phyloP scores from a whole-genome alignment of 2,329 filamentous ascomycete species.

The Colletotrichum tofieldiae region DNA sequence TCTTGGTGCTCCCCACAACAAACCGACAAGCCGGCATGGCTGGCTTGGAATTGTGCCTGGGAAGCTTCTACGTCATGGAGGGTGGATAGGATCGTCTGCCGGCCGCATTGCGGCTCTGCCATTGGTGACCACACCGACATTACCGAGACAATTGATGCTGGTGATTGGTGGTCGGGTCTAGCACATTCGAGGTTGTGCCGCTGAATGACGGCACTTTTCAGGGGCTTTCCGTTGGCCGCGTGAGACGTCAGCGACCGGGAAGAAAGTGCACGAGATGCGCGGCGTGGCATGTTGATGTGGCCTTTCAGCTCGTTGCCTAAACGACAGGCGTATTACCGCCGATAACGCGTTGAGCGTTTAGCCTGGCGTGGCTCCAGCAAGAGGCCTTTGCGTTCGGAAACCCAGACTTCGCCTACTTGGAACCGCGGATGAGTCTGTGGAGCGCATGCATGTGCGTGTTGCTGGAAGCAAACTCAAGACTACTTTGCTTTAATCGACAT shows the following conservation, averaged over 20 bases:
- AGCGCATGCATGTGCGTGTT: conserved; percentile 21
- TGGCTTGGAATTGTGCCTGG: conserved; percentile 4
- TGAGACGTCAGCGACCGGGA: neutral
- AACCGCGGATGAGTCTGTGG: no score
- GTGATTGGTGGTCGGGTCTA: neutral
- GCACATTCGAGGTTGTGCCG: neutral
- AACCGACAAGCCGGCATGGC: conserved; percentile 5
- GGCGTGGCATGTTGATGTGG: no score
- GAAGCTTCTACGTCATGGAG: conserved; percentile 3
- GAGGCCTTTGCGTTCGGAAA: neutral
- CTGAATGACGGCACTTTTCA: conserved; percentile 15
- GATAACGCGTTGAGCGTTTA: no score
- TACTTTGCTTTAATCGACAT: neutral
- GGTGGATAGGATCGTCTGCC: neutral
- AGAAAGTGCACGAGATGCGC: no score
- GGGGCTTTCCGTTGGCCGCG: conserved; percentile 9
- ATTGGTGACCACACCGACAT: neutral
- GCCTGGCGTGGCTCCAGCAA: neutral
- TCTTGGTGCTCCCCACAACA: conserved; percentile 8
- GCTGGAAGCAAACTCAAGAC: no score
- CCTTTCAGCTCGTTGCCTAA: neutral
- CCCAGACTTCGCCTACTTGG: neutral
- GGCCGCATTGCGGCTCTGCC: neutral
- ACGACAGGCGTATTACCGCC: no score
- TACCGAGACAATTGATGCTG: conserved; percentile 2